phyloP scores from a whole-genome alignment of 129 eudicot species.

The Glebionis coronaria region DNA sequence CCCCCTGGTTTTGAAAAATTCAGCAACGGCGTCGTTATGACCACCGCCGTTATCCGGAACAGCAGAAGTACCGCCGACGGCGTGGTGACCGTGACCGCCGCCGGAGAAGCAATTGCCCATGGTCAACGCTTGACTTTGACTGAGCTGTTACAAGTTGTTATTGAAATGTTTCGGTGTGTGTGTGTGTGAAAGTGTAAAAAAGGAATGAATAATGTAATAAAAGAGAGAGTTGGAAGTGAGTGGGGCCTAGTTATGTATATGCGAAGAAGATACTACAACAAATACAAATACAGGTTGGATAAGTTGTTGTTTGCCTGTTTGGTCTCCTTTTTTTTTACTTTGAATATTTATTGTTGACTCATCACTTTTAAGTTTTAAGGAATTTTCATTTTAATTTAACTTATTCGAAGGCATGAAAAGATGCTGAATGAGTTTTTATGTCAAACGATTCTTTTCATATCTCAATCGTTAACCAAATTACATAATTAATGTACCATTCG shows the following conservation, averaged over 20 bases:
- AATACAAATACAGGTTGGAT: neutral
- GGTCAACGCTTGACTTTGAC: slow-evolving; percentile 28
- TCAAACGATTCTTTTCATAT: no score
- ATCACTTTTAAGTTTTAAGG: no score
- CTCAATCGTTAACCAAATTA: no score
- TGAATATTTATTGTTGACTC: no score
- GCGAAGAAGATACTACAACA: neutral
- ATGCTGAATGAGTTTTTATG: no score
- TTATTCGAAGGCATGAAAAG: no score
- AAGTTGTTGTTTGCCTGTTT: neutral
- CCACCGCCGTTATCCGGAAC: slow-evolving; percentile 34
- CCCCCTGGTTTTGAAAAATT: slow-evolving; percentile 64
- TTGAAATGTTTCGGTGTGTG: neutral
- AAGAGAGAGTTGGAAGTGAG: slow-evolving; percentile 19
- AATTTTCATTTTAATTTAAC: no score
- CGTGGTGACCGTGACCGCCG: slow-evolving; percentile 53
- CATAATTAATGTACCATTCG: no score
- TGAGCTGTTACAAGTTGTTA: slow-evolving; percentile 15
- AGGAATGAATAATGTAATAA: neutral
- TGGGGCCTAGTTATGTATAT: slow-evolving; percentile 20
- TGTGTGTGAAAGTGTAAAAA: neutral
- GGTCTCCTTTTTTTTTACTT: no score
- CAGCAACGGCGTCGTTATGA: slow-evolving; percentile 73
- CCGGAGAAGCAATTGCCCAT: slow-evolving; percentile 97
- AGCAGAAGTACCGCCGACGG: slow-evolving; percentile 66